phyloP scores from a whole-genome alignment of 2,329 filamentous ascomycete genomes.

The Zymoseptoria tritici region DNA sequence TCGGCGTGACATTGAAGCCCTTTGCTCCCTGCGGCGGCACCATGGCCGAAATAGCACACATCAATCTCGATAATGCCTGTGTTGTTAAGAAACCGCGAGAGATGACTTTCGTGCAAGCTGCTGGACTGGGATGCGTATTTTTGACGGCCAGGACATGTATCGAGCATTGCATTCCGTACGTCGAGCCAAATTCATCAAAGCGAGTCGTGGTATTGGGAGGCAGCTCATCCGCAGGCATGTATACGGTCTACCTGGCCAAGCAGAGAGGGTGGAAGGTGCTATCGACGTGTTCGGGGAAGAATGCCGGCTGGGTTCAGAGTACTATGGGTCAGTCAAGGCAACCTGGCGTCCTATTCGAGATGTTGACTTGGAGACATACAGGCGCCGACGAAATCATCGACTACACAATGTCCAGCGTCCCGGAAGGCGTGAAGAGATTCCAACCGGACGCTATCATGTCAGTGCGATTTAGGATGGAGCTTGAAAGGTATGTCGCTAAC shows the following conservation, averaged over 20 bases:
- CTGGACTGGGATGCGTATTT: slow-evolving; percentile 27
- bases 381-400: slow-evolving; percentile 51
- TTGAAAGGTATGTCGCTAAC: not conserved
- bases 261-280: slow-evolving; percentile 29
- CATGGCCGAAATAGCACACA: slow-evolving; percentile 24
- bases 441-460: slow-evolving; percentile 47
- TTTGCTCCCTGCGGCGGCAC: slow-evolving; percentile 21
- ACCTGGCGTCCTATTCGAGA: not conserved
- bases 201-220: slow-evolving; percentile 28
- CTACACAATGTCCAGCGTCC: slow-evolving; percentile 47
- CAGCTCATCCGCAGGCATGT: slow-evolving; percentile 27
- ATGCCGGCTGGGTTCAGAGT: slow-evolving; percentile 25
- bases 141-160: slow-evolving; percentile 28
- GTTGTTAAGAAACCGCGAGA: slow-evolving; percentile 24
- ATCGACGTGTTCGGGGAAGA: slow-evolving; percentile 51
- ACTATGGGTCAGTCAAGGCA: not conserved
- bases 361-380: not conserved
- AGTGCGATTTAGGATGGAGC: not conserved
- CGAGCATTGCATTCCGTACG: slow-evolving; percentile 21
- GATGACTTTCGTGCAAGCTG: slow-evolving; percentile 28
- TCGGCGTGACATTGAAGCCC: slow-evolving; percentile 26
- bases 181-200: slow-evolving; percentile 20
- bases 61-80: slow-evolving; percentile 20
- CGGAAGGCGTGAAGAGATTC: slow-evolving; percentile 42
- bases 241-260: slow-evolving; percentile 27